phyloP scores from a whole-genome alignment of 2,329 filamentous ascomycete species.

The Chrysoporthe puriensis region DNA sequence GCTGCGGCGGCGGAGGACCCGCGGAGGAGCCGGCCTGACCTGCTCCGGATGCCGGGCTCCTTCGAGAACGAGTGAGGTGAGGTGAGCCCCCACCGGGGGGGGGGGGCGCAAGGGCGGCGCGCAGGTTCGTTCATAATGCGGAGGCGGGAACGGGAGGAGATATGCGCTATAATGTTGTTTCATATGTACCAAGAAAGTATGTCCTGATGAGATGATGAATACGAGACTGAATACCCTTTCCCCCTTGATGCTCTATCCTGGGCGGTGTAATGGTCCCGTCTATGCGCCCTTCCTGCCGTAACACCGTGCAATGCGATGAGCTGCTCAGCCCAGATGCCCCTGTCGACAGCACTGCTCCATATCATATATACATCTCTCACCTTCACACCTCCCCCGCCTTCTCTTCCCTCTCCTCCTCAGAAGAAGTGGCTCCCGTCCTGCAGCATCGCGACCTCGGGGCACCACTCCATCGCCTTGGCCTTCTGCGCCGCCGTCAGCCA shows the following conservation, averaged over 20 bases:
- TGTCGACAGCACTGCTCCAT: neutral
- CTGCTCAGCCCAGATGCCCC: neutral
- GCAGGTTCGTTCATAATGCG: neutral
- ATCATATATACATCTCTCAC: neutral
- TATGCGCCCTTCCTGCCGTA: constrained; percentile 12
- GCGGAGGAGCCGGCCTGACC: constrained; percentile 5
- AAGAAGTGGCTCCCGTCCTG: constrained; percentile 26
- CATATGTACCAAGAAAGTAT: neutral
- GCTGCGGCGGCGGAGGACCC: neutral
- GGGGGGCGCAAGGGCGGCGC: neutral
- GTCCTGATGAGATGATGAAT: constrained; percentile 3
- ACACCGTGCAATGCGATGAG: constrained; percentile 24
- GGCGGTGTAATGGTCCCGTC: neutral
- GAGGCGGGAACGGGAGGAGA: neutral
- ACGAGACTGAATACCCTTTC: neutral
- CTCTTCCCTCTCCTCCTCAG: neutral
- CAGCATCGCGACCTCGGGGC: constrained; percentile 36
- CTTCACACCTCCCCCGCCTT: neutral
- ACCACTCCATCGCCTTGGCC: constrained; percentile 36
- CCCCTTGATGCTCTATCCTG: neutral
- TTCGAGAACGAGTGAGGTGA: constrained; percentile 12
- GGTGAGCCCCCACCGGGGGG: neutral
- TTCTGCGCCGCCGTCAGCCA: constrained; percentile 30
- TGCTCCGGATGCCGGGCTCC: constrained; percentile 18
- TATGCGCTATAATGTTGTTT: neutral